Base-by-base conservation (phyloP, 352 stramenopile species). In the Saprolegnia parasitica region DNA sequence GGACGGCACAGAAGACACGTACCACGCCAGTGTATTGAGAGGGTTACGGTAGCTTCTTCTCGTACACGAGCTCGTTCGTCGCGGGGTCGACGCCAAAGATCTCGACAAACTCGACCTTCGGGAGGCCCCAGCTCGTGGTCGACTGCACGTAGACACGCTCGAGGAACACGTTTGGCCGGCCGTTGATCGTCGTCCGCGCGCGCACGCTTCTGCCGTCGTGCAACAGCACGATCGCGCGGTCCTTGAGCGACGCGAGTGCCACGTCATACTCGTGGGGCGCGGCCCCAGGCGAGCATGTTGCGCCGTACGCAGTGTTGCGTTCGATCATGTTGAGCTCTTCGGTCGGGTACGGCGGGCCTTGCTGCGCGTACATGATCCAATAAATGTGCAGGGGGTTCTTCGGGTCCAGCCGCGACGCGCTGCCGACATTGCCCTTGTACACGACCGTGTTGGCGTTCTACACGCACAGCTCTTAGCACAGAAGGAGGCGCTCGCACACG, bases 311-410 rank as follows among this genome's bases (percentile, higher is more conserved):
- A 16, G 78, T 91, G 71, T 89, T 94, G 58, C 86, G 81, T 73
- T 94, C 86, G 61, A 94, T 87, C 81, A 92, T 88, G 68, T 88
- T 94, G 47, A 94, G 79, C 29, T 92, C 86, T 65, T 94, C 86
- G 18, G 77, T 77, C 46, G 85, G 85, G 32, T 50, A 49, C 11
- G 58, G 58, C 26, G 76, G 73, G 45, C 82, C 83, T 21, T 74
- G 73, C 73, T 91, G 91, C 68, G 91, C 85, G 72, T 88, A 94
- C 86, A 94, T 94, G 75, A 92, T 87, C 86, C 86, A 94, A 68
- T 79, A 94, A 23, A 92, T 83, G 39, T 84, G 78, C 52, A 94
- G 77, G n/a, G 84, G 86, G 26, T 81, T 87, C 46, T 67, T 71
- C 16, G 73, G 35, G 49, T 93, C 84, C 24, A 93, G 75, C n/a